Percentiles rank a stretch among this genome's conserved stretches.
These are phyloP conservation scores for Corynespora cassiicola DNA, from an alignment of 2,329 filamentous ascomycete genomes.

Conservation along the genomic window DNA sequence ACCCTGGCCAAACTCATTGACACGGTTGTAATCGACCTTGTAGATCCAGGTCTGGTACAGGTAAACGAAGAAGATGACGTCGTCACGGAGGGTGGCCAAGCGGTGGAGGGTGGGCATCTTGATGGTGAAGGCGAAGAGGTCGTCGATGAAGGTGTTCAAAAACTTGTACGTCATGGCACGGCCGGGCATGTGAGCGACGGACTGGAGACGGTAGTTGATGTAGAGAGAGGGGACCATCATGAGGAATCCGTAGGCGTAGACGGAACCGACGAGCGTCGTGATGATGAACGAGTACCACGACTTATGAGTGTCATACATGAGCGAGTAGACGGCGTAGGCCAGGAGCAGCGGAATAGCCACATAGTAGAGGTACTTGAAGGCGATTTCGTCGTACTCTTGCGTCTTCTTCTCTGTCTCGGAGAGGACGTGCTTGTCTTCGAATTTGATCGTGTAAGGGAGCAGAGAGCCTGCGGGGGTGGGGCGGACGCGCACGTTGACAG, in stretches of 20 bases:
- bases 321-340: slow-evolving; percentile 89
- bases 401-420: slow-evolving; percentile 97
- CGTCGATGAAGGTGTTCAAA: slow-evolving; percentile 98
- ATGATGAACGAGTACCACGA: slow-evolving; percentile 98
- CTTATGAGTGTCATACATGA: slow-evolving; percentile 94
- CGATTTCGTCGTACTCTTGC: slow-evolving; percentile 96
- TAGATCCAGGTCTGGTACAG: slow-evolving; percentile 94
- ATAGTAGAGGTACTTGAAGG: slow-evolving; percentile 96
- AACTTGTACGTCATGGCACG: slow-evolving; percentile 99
- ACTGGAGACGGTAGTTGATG: slow-evolving; percentile 96
- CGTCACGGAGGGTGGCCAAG: slow-evolving; percentile 89
- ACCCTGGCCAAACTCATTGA: slow-evolving; percentile 98
- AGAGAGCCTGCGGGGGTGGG: slow-evolving; percentile 70
- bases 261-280: slow-evolving; percentile 90
- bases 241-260: slow-evolving; percentile 97
- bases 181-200: slow-evolving; percentile 93
- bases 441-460: slow-evolving; percentile 79
- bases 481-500: slow-evolving; percentile 85
- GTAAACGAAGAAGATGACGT: slow-evolving; percentile 98
- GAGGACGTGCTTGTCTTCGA: slow-evolving; percentile 97
- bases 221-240: slow-evolving; percentile 99
- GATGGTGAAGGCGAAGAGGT: slow-evolving; percentile 98
- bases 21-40: slow-evolving; percentile 85
- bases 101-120: slow-evolving; percentile 98
- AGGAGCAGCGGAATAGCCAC: slow-evolving; percentile 86